phyloP scores from a whole-genome alignment of 768 basidiomycete species.

The Suillus plorans region DNA sequence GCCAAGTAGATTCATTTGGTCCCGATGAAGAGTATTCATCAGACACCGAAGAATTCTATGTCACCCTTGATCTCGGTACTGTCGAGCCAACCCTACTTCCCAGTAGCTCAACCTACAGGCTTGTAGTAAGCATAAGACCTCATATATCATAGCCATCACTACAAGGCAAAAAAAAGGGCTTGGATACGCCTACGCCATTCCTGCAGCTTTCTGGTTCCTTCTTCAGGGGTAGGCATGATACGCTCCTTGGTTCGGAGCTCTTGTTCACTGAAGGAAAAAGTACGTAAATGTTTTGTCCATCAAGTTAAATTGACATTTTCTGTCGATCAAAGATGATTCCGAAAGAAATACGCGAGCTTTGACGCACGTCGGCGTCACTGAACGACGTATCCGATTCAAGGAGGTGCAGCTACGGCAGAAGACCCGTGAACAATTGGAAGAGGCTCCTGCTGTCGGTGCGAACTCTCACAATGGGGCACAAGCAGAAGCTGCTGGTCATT shows the following conservation, averaged over 20 bases:
- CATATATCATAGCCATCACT: neutral
- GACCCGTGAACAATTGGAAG: constrained; percentile 23
- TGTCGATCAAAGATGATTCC: constrained; percentile 34
- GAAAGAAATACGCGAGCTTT: constrained; percentile 53
- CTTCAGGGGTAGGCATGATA: constrained; percentile 67
- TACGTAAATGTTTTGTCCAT: constrained; percentile 21
- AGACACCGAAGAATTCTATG: constrained; percentile 57
- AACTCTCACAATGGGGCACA: neutral
- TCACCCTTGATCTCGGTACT: constrained; percentile 71
- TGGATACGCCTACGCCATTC: constrained; percentile 77
- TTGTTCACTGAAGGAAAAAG: constrained; percentile 72
- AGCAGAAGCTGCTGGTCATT: neutral
- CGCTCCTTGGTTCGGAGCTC: constrained; percentile 72
- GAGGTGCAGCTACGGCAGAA: constrained; percentile 57
- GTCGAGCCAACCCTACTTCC: constrained; percentile 76
- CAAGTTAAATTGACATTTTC: constrained; percentile 9
- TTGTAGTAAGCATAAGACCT: constrained; percentile 56
- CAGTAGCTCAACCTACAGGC: constrained; percentile 63
- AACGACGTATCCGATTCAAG: constrained; percentile 70
- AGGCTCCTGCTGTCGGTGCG: neutral
- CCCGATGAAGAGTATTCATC: constrained; percentile 66
- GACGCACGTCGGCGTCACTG: constrained; percentile 57
- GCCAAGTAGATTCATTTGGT: constrained; percentile 65
- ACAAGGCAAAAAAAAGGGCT: constrained; percentile 45
- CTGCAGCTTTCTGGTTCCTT: constrained; percentile 76